A percentile compares a stretch with the other conserved stretches of the same genome.
These are phyloP conservation scores for Microdochium trichocladiopsis DNA, from an alignment of 2,329 filamentous ascomycete genomes.

Conservation along the genomic window DNA sequence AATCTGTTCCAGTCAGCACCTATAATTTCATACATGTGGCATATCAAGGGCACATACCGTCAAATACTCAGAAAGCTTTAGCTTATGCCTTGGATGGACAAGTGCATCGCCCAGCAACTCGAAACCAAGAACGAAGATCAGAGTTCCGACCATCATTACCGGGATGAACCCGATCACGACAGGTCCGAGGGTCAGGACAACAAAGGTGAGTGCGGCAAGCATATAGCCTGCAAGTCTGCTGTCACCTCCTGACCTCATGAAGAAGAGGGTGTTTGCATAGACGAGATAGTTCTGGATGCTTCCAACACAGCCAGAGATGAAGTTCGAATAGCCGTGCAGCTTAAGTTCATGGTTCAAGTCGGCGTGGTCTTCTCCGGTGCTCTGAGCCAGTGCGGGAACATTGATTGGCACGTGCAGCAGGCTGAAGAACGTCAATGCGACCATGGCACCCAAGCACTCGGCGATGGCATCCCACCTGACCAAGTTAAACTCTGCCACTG, in stretches of 20 bases:
- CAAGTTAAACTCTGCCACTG: constrained; percentile 60
- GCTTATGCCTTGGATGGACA: constrained; percentile 79
- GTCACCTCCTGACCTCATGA: constrained; percentile 87
- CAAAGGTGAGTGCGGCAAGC: constrained; percentile 72
- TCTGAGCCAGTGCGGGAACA: constrained; percentile 85
- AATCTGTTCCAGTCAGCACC: constrained; percentile 37
- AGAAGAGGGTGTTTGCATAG: constrained; percentile 95
- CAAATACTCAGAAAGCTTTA: constrained; percentile 80
- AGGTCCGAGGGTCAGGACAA: constrained; percentile 79
- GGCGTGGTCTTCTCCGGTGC: constrained; percentile 85
- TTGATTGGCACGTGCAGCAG: constrained; percentile 97
- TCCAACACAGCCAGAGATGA: constrained; percentile 75
- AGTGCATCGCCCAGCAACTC: constrained; percentile 86
- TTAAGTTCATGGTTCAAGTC: constrained; percentile 87
- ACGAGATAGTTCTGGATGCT: constrained; percentile 97
- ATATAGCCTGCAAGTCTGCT: constrained; percentile 80
- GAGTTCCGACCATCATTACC: constrained; percentile 89
- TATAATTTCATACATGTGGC: no score
- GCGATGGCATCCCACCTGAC: constrained; percentile 78
- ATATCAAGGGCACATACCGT: constrained; percentile 46
- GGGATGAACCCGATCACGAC: constrained; percentile 89
- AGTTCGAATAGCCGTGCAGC: constrained; percentile 89
- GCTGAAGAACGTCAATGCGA: constrained; percentile 95
- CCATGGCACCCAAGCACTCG: constrained; percentile 89
- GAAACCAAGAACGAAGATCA: constrained; percentile 93